phyloP scores from a whole-genome alignment of 1,139 yeast genomes.

The Suzukiozyma palmioleophila region DNA sequence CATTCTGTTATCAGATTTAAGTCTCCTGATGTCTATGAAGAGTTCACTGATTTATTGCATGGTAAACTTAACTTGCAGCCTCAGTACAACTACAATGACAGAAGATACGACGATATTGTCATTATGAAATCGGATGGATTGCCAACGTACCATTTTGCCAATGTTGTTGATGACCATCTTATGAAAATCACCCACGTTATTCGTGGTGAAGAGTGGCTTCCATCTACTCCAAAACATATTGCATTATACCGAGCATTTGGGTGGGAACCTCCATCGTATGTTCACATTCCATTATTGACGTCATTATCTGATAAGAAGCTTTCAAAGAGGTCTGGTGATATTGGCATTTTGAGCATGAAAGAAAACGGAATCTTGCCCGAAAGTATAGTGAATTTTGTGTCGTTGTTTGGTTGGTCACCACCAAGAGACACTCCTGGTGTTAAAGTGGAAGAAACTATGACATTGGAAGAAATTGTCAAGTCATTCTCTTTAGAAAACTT shows the following conservation, averaged over 20 bases:
- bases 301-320: conserved; percentile 72
- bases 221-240: conserved; percentile 92
- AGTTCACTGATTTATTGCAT: conserved; percentile 68
- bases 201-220: conserved; percentile 96
- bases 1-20: conserved; percentile 54
- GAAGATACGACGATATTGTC: conserved; percentile 85
- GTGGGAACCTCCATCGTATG: conserved; percentile 75
- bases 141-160: conserved; percentile 96
- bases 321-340: conserved; percentile 82
- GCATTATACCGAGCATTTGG: conserved; percentile 84
- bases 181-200: conserved; percentile 93
- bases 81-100: conserved; percentile 64
- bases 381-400: conserved; percentile 82
- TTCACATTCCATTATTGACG: conserved; percentile 89
- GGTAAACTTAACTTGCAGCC: conserved; percentile 76
- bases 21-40: conserved; percentile 68
- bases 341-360: conserved; percentile 58
- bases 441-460: conserved; percentile 56
- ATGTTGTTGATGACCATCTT: conserved; percentile 88
- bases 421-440: conserved; percentile 50
- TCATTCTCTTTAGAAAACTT: conserved; percentile 58
- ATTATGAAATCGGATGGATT: conserved; percentile 84
- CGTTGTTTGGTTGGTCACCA: conserved; percentile 94
- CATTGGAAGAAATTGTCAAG: conserved; percentile 47
- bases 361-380: conserved; percentile 73